These are phyloP conservation scores for Plasmodium gonderi DNA, from an alignment of 169 alveolate species.

Conservation along the genomic window DNA sequence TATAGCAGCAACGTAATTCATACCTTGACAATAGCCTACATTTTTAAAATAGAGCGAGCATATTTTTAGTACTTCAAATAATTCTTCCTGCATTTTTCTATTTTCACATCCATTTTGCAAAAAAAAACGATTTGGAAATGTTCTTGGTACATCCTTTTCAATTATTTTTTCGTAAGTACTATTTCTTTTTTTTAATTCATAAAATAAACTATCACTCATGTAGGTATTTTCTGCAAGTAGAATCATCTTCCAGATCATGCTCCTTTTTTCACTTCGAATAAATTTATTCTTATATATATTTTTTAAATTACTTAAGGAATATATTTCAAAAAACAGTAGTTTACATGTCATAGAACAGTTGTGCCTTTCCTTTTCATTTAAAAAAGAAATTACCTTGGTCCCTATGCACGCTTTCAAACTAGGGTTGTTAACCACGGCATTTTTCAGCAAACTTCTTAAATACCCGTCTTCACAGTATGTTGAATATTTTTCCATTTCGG, in stretches of 20 bases:
- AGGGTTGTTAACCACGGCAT: conserved; percentile 13
- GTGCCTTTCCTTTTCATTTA: conserved; percentile 57
- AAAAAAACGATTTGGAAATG: conserved; percentile 9
- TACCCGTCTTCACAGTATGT: conserved; percentile 48
- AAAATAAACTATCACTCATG: conserved; percentile 21
- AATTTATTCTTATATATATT: conserved; percentile 23
- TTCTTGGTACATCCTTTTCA: conserved; percentile 44
- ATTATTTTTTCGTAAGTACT: conserved; percentile 23
- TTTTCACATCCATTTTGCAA: background rate
- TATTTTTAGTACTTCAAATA: conserved; percentile 28
- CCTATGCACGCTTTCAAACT: conserved; percentile 7
- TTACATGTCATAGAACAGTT: conserved; percentile 32
- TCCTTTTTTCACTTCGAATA: conserved; percentile 28
- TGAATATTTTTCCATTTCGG: background rate
- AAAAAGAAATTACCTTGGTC: conserved; percentile 34
- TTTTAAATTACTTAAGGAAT: conserved; percentile 32
- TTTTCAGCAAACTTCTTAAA: conserved; percentile 21
- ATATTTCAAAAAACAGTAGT: conserved; percentile 35
- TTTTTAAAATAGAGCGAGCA: conserved; percentile 37
- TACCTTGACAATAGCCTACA: conserved; percentile 66
- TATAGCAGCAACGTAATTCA: conserved; percentile 60
- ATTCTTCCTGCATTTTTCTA: conserved; percentile 17
- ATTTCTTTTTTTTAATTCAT: background rate
- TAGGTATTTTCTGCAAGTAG: conserved; percentile 19
- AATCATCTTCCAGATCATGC: conserved; percentile 39